Percentiles rank a stretch among this genome's conserved stretches.
Conservation (phyloP, 2,329 filamentous ascomycete genomes). For the Colletotrichum tanaceti region DNA sequence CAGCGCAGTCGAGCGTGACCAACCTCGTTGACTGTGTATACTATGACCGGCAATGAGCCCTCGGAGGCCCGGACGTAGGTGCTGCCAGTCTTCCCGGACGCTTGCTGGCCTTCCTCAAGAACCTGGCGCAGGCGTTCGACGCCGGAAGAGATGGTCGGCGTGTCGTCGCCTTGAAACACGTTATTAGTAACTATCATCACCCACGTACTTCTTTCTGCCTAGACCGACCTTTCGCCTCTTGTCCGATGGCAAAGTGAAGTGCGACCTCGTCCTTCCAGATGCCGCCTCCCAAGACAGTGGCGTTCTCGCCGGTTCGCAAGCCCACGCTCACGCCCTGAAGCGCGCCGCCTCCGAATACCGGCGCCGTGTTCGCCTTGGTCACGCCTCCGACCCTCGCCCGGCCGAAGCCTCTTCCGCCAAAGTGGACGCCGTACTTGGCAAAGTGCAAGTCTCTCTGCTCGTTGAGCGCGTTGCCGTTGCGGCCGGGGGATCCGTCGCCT, state of each 20-base stretch:
- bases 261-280: constrained; percentile 56
- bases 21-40: constrained; percentile 25
- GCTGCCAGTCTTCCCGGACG: neutral
- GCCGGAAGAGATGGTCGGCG: constrained; percentile 22
- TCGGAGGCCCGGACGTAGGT: neutral
- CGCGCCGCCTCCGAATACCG: constrained; percentile 46
- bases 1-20: neutral
- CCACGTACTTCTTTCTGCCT: accelerated
- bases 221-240: constrained; percentile 45
- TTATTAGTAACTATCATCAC: neutral
- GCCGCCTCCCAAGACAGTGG: constrained; percentile 53
- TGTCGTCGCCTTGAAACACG: neutral
- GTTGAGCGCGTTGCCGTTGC: constrained; percentile 40
- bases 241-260: constrained; percentile 54
- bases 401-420: constrained; percentile 54
- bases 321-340: constrained; percentile 55
- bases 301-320: constrained; percentile 52
- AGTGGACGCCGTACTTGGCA: constrained; percentile 54
- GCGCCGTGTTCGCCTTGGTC: constrained; percentile 55
- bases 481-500: constrained; percentile 56
- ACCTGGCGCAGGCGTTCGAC: constrained; percentile 11
- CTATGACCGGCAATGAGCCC: constrained; percentile 4
- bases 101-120: neutral
- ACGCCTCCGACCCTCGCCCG: constrained; percentile 58
- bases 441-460: constrained; percentile 48